Percentiles rank a stretch among this genome's conserved stretches.
Evolutionary conservation across 805 yeast genomes (phyloP).

Genomic region (Schwanniomyces vanrijiae): DNA sequence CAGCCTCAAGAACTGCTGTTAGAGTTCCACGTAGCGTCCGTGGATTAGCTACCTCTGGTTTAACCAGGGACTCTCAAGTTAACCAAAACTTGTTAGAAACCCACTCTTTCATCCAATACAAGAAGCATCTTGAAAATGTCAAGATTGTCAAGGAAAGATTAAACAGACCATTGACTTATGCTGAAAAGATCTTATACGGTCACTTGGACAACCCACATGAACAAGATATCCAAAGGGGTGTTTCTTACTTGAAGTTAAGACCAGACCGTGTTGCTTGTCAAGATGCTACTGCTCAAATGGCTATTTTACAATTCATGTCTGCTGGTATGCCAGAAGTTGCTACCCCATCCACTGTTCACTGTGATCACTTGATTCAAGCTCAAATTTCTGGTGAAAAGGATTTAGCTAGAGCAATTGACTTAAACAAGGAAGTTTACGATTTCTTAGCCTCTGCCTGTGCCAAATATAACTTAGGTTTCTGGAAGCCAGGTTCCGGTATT

Average conservation of each 20-base stretch:
- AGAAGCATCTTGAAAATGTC: conserved; percentile 84
- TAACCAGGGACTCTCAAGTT: conserved; percentile 71
- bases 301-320: conserved; percentile 92
- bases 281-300: conserved; percentile 99
- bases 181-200: conserved; percentile 93
- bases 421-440: conserved; percentile 93
- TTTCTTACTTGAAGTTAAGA: conserved; percentile 86
- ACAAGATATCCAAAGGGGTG: conserved; percentile 83
- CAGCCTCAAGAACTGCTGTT: conserved; percentile 39
- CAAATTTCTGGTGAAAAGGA: conserved; percentile 88
- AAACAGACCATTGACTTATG: conserved; percentile 87
- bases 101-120: conserved; percentile 87
- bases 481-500: conserved; percentile 99
- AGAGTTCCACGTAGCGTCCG: conserved; percentile 38
- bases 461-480: conserved; percentile 95
- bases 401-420: conserved; percentile 79
- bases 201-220: conserved; percentile 92
- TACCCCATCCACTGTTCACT: conserved; percentile 94
- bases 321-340: conserved; percentile 91
- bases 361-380: conserved; percentile 97
- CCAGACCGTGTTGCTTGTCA: conserved; percentile 99
- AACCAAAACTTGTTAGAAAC: conserved; percentile 78
- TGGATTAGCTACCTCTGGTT: conserved; percentile 52
- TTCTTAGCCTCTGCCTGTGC: conserved; percentile 88
- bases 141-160: conserved; percentile 80